phyloP scores from a whole-genome alignment of 306 rosid genomes.

The Vigna hirtella region DNA sequence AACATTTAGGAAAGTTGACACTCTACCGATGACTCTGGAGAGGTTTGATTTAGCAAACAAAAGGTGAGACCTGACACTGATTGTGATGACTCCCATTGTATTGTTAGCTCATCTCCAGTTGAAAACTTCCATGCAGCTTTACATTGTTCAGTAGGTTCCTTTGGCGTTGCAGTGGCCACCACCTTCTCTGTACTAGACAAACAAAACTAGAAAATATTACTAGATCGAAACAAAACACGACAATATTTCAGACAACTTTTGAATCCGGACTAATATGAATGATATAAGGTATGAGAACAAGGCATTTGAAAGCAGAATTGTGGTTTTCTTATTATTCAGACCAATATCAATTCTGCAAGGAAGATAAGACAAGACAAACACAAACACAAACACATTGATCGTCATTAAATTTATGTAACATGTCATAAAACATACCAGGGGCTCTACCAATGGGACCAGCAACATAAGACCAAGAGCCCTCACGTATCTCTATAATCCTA shows the following conservation, averaged over 20 bases:
- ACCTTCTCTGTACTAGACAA: constrained; percentile 90
- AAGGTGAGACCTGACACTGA: constrained; percentile 66
- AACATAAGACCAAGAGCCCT: constrained; percentile 95
- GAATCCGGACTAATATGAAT: background rate
- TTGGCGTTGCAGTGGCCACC: constrained; percentile 89
- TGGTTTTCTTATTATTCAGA: background rate
- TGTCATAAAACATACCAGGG: constrained; percentile 70
- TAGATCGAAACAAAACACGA: constrained; percentile 24
- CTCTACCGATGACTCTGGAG: constrained; percentile 69
- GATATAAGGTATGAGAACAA: background rate
- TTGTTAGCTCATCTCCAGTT: constrained; percentile 76
- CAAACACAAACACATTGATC: constrained; percentile 1
- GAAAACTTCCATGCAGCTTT: constrained; percentile 79
- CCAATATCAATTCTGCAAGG: constrained; percentile 6
- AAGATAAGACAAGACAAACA: constrained; percentile 21
- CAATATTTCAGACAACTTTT: constrained; percentile 26
- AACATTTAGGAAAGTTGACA: constrained; percentile 20
- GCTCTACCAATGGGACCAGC: constrained; percentile 84
- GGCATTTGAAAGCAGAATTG: background rate
- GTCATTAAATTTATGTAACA: constrained; percentile 17
- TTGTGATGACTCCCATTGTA: constrained; percentile 68
- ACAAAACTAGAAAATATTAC: constrained; percentile 7
- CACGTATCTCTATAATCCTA: constrained; percentile 84
- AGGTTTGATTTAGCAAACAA: constrained; percentile 55
- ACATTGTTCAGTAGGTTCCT: constrained; percentile 73